phyloP scores from a whole-genome alignment of 2,329 filamentous ascomycete species.

The Aspergillus sp. region DNA sequence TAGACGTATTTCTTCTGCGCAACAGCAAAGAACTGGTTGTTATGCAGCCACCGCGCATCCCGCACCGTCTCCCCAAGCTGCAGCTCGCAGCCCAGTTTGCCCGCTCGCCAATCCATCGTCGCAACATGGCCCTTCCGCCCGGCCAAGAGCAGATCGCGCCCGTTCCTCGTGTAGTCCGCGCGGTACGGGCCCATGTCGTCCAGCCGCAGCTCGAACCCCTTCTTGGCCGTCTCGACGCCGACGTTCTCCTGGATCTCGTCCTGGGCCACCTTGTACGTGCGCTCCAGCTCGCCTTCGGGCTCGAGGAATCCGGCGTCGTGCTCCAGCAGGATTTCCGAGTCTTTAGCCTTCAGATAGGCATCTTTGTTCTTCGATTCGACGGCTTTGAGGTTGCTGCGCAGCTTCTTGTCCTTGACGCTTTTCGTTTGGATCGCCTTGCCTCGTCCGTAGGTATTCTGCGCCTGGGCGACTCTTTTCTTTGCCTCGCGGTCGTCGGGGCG shows the following conservation, averaged over 20 bases:
- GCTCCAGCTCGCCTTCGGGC: slow-evolving; percentile 76
- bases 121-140: slow-evolving; percentile 91
- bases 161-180: slow-evolving; percentile 83
- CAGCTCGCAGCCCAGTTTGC: slow-evolving; percentile 82
- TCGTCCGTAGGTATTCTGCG: slow-evolving; percentile 72
- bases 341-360: slow-evolving; percentile 75
- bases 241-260: slow-evolving; percentile 70
- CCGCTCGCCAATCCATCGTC: slow-evolving; percentile 91
- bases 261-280: slow-evolving; percentile 87
- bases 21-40: slow-evolving; percentile 85
- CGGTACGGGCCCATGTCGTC: slow-evolving; percentile 76
- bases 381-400: slow-evolving; percentile 66
- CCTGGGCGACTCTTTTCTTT: slow-evolving; percentile 37
- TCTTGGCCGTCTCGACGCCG: slow-evolving; percentile 76
- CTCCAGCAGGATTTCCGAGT: slow-evolving; percentile 89
- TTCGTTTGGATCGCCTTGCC: slow-evolving; percentile 66
- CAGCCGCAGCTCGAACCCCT: slow-evolving; percentile 81
- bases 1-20: slow-evolving; percentile 95
- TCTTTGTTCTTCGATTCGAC: slow-evolving; percentile 76
- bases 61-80: slow-evolving; percentile 84
- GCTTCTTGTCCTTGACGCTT: slow-evolving; percentile 76
- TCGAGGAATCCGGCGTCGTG: slow-evolving; percentile 79
- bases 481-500: slow-evolving; percentile 29
- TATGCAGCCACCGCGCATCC: slow-evolving; percentile 86
- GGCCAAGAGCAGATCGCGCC: slow-evolving; percentile 72